phyloP scores from a whole-genome alignment of 1,139 yeast genomes.

The Taiozyma sp. region DNA sequence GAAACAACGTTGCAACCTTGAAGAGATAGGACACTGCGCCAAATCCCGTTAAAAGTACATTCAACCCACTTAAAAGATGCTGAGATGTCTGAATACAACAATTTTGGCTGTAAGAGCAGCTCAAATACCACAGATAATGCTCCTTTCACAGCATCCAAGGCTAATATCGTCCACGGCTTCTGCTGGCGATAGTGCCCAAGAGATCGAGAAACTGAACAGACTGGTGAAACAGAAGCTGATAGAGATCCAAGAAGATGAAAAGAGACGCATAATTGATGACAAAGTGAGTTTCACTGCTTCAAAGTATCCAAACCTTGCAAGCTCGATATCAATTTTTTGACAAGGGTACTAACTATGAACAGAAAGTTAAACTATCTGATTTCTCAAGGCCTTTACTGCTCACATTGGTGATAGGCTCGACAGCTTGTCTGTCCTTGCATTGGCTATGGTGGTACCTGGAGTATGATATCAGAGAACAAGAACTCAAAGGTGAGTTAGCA shows the following conservation, averaged over 20 bases:
- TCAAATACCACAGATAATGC: neutral
- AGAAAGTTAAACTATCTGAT: slow-evolving; percentile 11
- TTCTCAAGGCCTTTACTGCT: slow-evolving; percentile 12
- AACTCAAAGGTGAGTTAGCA: slow-evolving; percentile 10
- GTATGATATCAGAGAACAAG: slow-evolving; percentile 24
- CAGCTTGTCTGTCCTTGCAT: slow-evolving; percentile 23
- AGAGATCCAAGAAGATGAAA: slow-evolving; percentile 8
- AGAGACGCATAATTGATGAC: slow-evolving; percentile 1
- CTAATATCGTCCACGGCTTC: neutral
- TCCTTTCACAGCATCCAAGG: neutral
- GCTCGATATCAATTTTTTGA: neutral
- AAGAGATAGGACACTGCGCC: neutral
- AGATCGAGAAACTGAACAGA: slow-evolving; percentile 10
- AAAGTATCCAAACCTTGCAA: neutral
- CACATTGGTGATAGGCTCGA: slow-evolving; percentile 10
- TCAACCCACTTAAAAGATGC: neutral
- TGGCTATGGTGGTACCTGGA: slow-evolving; percentile 28
- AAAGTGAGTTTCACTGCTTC: slow-evolving; percentile 2
- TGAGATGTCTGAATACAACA: neutral
- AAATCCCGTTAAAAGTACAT: neutral
- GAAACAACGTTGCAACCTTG: neutral
- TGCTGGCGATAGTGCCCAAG: slow-evolving; percentile 4
- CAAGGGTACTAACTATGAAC: neutral
- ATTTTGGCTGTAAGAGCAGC: neutral
- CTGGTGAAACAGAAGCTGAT: slow-evolving; percentile 9